Base-by-base conservation (phyloP, 805 yeast genomes). In the Pachysolen tannophilus region DNA sequence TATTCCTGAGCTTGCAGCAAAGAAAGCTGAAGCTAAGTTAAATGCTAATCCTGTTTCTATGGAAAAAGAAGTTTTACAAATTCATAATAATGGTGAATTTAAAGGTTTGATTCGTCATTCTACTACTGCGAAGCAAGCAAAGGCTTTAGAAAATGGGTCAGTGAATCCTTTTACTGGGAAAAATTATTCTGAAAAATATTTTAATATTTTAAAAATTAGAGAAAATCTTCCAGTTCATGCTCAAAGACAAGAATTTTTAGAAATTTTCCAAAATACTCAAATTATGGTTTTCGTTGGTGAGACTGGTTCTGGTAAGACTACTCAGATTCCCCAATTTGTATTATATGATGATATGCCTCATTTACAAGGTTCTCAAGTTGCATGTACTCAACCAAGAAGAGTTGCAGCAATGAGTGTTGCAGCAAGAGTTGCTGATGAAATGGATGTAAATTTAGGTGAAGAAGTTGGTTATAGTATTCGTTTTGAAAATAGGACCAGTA, bases 331-430 rank as follows among this genome's bases (percentile, higher is more conserved):
- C 3, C 98, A 90, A 61, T 92, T 88, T 60, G 96, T 90, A 16
- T 63, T 80, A 33, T 86, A 75, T 50, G 97, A 92, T 55, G 97
- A 88, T 48, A 72, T 90, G 72, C 95, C 97, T 13, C 95, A 86
- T 50, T 64, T 86, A 45, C 62, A 63, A 34, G 88, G 90, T 5
- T 78, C 78, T 11, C 90, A 80, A 60, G 90, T 90, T 36, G 97
- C 96, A 1, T 88, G 96, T 76, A 88, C 97, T 0, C 90, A 73
- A 60, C 98, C 98, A 13, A 78, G 98, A 65, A 78, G 98, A 62
- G 97, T 90, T 46, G 98, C 98, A 14, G 97, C 98, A 13, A 90
- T 88, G 97, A 83, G 95, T 37, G 97, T 88, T 39, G 97, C 97
- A 15, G 80, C 83, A 44, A 82, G 98, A 67, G 98, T 90, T 35